These are phyloP conservation scores for Neurospora sp. DNA, from an alignment of 495 filamentous ascomycete genomes.

Conservation along the genomic window DNA sequence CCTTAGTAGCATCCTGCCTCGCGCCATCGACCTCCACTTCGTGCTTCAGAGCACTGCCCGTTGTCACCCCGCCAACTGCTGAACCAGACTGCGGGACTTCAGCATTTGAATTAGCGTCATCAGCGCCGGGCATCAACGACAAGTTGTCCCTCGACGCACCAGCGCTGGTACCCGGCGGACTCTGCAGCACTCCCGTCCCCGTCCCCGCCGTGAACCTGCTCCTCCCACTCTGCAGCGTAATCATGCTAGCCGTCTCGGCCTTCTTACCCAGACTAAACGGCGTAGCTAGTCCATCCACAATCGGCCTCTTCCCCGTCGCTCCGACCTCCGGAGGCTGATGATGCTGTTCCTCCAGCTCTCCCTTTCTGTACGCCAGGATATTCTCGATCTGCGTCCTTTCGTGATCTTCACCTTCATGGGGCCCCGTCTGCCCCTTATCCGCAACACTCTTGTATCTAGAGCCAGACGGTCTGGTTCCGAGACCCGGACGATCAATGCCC, in stretches of 20 bases:
- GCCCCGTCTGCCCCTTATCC: conserved; percentile 31
- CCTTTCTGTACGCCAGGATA: conserved; percentile 18
- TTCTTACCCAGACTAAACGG: conserved; percentile 39
- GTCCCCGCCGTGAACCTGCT: neutral
- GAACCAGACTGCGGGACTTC: neutral
- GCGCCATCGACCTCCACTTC: neutral
- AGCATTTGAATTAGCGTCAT: conserved; percentile 2
- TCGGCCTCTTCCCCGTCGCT: conserved; percentile 35
- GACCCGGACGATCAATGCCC: neutral
- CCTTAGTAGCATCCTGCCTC: neutral
- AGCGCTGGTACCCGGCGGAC: conserved; percentile 17
- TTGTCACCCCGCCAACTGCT: neutral
- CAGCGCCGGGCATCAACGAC: conserved; percentile 4
- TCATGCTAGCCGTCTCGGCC: conserved; percentile 44
- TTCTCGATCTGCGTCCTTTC: conserved; percentile 25
- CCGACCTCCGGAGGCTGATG: conserved; percentile 20
- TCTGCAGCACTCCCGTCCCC: neutral
- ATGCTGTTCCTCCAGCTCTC: conserved; percentile 4
- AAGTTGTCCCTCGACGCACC: neutral
- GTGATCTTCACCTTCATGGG: conserved; percentile 7
- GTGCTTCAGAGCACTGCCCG: neutral
- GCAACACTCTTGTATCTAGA: conserved; percentile 30
- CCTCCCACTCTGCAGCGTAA: conserved; percentile 25
- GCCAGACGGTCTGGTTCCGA: neutral
- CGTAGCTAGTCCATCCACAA: conserved; percentile 38